These are phyloP conservation scores for Pichia cactophila DNA, from an alignment of 1,139 yeast species.

Conservation along the genomic window DNA sequence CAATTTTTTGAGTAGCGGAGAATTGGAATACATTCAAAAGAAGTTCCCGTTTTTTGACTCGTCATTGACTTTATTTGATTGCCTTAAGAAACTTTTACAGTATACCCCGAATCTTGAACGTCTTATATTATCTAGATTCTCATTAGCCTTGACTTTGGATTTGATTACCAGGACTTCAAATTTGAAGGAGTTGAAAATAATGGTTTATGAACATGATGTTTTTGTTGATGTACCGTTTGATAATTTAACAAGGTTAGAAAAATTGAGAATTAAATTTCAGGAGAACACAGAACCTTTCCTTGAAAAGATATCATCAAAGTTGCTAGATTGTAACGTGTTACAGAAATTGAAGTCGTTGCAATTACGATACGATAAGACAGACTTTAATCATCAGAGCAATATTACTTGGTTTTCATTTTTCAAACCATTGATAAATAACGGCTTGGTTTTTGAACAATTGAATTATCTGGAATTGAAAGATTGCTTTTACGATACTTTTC, in stretches of 20 bases:
- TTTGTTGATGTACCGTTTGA: constrained; percentile 5
- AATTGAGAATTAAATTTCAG: constrained; percentile 18
- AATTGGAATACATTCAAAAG: constrained; percentile 9
- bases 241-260: constrained; percentile 8
- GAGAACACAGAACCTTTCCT: constrained; percentile 17
- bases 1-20: constrained; percentile 13
- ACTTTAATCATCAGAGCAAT: constrained; percentile 18
- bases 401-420: constrained; percentile 25
- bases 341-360: constrained; percentile 12
- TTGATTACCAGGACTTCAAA: constrained; percentile 4
- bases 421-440: constrained; percentile 1
- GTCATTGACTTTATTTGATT: constrained; percentile 16
- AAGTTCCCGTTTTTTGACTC: constrained; percentile 8
- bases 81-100: constrained; percentile 12
- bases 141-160: constrained; percentile 9
- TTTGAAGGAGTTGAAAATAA: constrained; percentile 14
- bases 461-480: constrained; percentile 16
- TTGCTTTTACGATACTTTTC: constrained; percentile 21
- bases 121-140: constrained; percentile 16
- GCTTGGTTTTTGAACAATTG: constrained; percentile 10
- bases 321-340: constrained; percentile 10
- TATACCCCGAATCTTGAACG: constrained; percentile 15
- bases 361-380: constrained; percentile 17
- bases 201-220: constrained; percentile 12
- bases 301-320: constrained; percentile 7